A percentile compares a stretch with the other conserved stretches of the same genome.
These are phyloP conservation scores for Botryotinia calthae DNA, from an alignment of 2,329 filamentous ascomycete genomes.

Conservation along the genomic window DNA sequence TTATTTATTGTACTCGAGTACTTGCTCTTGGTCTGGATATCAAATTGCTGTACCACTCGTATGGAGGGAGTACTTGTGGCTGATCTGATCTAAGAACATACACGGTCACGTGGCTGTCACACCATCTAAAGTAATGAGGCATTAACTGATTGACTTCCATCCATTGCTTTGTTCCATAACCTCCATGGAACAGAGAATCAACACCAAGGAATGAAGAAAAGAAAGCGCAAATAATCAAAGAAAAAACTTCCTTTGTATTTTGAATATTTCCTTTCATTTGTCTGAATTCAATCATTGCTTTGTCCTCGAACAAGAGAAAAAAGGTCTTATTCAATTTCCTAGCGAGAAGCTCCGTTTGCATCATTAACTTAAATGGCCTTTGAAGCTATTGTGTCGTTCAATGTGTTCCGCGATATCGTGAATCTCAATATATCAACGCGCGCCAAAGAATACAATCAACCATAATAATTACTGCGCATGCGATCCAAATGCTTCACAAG, in stretches of 20 bases:
- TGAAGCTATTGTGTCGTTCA: constrained; percentile 15
- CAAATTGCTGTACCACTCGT: background rate
- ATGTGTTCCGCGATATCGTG: constrained; percentile 20
- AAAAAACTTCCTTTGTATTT: constrained; percentile 4
- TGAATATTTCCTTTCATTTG: background rate
- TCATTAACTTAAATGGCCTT: constrained; percentile 18
- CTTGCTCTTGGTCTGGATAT: background rate
- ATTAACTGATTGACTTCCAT: background rate
- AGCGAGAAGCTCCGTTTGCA: constrained; percentile 21
- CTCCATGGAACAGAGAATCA: background rate
- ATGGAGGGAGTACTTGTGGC: background rate
- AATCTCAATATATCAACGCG: constrained; percentile 15
- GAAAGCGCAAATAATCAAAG: background rate
- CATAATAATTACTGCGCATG: constrained; percentile 12
- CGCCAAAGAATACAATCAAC: constrained; percentile 21
- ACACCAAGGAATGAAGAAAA: background rate
- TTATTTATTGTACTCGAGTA: background rate
- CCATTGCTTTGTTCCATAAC: background rate
- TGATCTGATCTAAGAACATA: background rate
- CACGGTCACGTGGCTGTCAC: background rate
- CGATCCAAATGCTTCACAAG: constrained; percentile 2
- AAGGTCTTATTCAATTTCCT: background rate
- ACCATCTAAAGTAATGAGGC: background rate
- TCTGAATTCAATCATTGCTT: constrained; percentile 13
- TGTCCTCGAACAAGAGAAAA: background rate